Base-by-base conservation (phyloP, 2,329 filamentous ascomycete genomes). In the Beauveria pseudobassiana region DNA sequence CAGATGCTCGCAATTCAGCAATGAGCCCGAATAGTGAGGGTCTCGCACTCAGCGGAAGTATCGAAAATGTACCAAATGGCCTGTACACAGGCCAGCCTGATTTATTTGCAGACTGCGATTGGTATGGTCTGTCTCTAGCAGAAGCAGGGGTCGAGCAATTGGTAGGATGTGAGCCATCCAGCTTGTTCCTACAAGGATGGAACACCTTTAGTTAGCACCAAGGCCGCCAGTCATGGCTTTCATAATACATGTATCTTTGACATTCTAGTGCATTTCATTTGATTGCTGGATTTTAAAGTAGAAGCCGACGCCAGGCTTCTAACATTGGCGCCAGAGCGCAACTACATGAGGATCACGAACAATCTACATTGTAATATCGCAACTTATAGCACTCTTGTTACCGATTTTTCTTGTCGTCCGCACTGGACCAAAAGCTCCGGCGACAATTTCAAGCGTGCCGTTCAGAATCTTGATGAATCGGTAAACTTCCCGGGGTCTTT, bases 361-460 rank as follows among this genome's bases (percentile, higher is more conserved):
- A 38, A 14, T 2, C 12, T 38, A 38, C 34, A 0, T 38, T 26
- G 26, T 26, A 5, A 26, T 26, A 26, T 26, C 6, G 4, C 26
- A 26, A 26, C 26, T 26, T 26, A 5, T 26, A 26, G 26, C 30
- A 75, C 73, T 0, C 73, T 82, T 20, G 72, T 82, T 53, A 73
- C 77, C 28, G 79, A 82, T 67, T 82, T 82, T 64, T 78, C 78
- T 0, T 79, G 77, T 66, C 73, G 80, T 5, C 79, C 80, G 34
- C 80, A 82, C 68, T 82, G 79, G 80, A 82, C 80, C 12, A 82
- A 82, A 71, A 82, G 81, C 65, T 80, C 78, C 4, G 70, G 80
- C 20, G 77, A 80, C 24, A 74, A 81, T 9, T 77, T 81, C 57
- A 66, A 72, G 55, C 73, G 75, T 51, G 69, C 76, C 0, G 75